phyloP scores from a whole-genome alignment of 768 basidiomycete species.

The Tremella mesenterica region DNA sequence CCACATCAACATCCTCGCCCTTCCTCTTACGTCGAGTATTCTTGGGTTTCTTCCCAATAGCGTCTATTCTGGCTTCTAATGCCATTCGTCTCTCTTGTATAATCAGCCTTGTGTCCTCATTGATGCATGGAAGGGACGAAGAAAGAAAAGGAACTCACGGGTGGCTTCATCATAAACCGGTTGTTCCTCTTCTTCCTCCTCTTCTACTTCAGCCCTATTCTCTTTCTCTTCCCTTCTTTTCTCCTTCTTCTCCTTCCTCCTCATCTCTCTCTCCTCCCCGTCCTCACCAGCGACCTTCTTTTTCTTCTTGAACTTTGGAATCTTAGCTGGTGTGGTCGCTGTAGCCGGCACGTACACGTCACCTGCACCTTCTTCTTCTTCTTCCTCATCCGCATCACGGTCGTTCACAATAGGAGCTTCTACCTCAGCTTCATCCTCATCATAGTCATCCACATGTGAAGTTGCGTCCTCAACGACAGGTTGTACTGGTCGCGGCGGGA shows the following conservation, averaged over 20 bases:
- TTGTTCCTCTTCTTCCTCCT: slow-evolving; percentile 51
- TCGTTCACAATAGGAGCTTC: slow-evolving; percentile 34
- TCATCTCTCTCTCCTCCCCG: slow-evolving; percentile 41
- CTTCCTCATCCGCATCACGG: slow-evolving; percentile 42
- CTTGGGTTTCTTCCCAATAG: slow-evolving; percentile 70
- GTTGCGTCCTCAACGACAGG: too few species aligned
- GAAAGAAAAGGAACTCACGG: slow-evolving; percentile 18
- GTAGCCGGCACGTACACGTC: slow-evolving; percentile 37
- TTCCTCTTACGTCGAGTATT: slow-evolving; percentile 57
- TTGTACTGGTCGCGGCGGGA: slow-evolving; percentile 40
- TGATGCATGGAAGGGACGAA: not conserved
- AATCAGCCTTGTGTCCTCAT: slow-evolving; percentile 10
- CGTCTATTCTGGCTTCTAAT: slow-evolving; percentile 75
- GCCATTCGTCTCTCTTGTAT: slow-evolving; percentile 72
- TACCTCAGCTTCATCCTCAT: slow-evolving; percentile 7
- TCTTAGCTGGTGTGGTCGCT: slow-evolving; percentile 17
- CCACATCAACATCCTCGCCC: slow-evolving; percentile 61
- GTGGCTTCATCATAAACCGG: slow-evolving; percentile 62
- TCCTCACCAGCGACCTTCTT: slow-evolving; percentile 37
- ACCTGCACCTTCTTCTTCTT: slow-evolving; percentile 51
- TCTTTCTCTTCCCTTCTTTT: slow-evolving; percentile 43
- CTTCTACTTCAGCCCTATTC: slow-evolving; percentile 50
- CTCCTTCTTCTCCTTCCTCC: slow-evolving; percentile 48
- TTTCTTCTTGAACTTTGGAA: slow-evolving; percentile 37
- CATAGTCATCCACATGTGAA: slow-evolving; percentile 40